Conservation (phyloP, 108 stramenopile genomes). For the Fragilaria crotonensis region DNA sequence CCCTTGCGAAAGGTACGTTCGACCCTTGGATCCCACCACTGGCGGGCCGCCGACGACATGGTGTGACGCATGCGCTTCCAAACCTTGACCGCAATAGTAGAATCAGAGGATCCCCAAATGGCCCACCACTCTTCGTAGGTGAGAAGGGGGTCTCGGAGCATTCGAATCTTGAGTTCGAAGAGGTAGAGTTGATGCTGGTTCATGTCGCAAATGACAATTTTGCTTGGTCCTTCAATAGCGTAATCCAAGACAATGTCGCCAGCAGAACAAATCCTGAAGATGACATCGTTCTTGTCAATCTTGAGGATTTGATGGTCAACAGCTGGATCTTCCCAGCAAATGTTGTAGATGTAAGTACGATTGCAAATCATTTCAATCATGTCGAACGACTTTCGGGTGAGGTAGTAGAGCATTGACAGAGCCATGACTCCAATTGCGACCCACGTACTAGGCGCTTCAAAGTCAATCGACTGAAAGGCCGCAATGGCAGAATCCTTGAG, state of each 20-base stretch:
- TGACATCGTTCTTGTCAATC: conserved; percentile 41
- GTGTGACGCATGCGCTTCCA: conserved; percentile 62
- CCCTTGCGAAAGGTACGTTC: conserved; percentile 50
- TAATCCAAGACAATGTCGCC: conserved; percentile 56
- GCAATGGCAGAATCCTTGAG: background rate
- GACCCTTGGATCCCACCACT: conserved; percentile 55
- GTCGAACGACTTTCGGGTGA: conserved; percentile 20
- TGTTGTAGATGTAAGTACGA: conserved; percentile 62
- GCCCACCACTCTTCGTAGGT: conserved; percentile 62
- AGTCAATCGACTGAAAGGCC: background rate
- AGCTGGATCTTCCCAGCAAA: conserved; percentile 61
- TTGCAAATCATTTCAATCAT: conserved; percentile 50
- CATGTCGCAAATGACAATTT: conserved; percentile 62
- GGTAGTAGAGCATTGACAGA: background rate
- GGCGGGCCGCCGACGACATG: conserved; percentile 40
- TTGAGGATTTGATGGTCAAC: conserved; percentile 49
- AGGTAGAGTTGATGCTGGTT: conserved; percentile 54
- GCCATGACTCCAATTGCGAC: background rate
- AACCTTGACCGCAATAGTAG: conserved; percentile 29
- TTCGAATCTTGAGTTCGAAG: conserved; percentile 56
- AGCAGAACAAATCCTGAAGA: conserved; percentile 50
- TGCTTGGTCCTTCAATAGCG: conserved; percentile 49
- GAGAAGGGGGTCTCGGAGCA: conserved; percentile 46
- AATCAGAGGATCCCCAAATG: conserved; percentile 45
- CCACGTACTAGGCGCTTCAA: background rate